phyloP scores from a whole-genome alignment of 2,329 filamentous ascomycete genomes.

The Aureobasidium sp. region DNA sequence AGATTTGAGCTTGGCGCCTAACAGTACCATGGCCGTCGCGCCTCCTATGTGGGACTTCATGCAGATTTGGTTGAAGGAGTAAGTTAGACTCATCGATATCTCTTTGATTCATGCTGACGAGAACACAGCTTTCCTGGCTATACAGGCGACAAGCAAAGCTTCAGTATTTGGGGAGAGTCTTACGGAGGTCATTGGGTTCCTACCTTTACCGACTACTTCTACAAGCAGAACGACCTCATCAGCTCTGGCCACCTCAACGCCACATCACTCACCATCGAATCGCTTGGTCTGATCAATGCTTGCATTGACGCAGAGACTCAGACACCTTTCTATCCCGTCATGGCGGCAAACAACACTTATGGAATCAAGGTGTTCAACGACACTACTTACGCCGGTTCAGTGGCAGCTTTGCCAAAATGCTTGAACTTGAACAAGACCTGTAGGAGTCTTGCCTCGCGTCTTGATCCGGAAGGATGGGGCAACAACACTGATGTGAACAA shows the following conservation, averaged over 20 bases:
- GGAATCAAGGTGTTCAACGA: slow-evolving; percentile 19
- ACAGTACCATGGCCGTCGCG: slow-evolving; percentile 37
- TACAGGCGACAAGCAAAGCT: neutral
- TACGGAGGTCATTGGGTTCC: neutral
- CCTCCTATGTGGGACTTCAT: slow-evolving; percentile 48
- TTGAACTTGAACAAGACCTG: neutral
- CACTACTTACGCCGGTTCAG: neutral
- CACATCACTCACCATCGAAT: slow-evolving; percentile 36
- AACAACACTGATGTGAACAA: neutral
- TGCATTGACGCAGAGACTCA: slow-evolving; percentile 43
- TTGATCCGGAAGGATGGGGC: neutral
- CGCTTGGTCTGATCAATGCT: slow-evolving; percentile 49
- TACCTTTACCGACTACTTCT: slow-evolving; percentile 27
- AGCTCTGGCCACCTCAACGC: slow-evolving; percentile 26
- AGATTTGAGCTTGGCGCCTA: slow-evolving; percentile 14
- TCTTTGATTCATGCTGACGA: neutral
- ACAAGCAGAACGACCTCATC: slow-evolving; percentile 51
- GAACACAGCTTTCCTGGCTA: neutral
- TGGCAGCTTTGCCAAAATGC: neutral
- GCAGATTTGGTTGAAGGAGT: slow-evolving; percentile 36
- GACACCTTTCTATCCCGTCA: slow-evolving; percentile 30
- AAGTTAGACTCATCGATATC: neutral
- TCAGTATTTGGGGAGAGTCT: neutral
- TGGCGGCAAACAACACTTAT: slow-evolving; percentile 29
- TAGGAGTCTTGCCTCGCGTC: neutral